Conservation (phyloP, 1,284 basidiomycete species). For the Naganishia sp. region DNA sequence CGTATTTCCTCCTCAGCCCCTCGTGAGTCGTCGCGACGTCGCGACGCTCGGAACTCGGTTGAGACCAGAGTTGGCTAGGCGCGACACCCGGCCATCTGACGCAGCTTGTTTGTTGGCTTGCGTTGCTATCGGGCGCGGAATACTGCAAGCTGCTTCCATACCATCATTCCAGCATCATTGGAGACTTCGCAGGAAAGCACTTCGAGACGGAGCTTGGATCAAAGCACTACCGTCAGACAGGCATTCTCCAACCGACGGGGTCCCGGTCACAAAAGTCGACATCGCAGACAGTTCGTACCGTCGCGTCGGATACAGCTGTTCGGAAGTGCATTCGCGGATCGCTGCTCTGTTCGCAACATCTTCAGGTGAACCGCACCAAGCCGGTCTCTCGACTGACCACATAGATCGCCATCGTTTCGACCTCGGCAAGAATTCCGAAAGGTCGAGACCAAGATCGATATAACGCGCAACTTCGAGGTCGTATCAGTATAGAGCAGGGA, state of each 20-base stretch:
- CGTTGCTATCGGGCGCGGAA: background rate
- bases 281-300: background rate
- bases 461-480: no score
- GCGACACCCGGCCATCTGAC: background rate
- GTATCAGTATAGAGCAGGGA: no score
- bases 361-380: background rate
- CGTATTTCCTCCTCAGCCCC: background rate
- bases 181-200: no score
- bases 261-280: no score
- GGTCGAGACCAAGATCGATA: no score
- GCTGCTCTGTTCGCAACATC: background rate
- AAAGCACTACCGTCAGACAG: no score
- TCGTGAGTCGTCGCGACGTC: background rate
- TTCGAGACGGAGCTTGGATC: no score
- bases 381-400: no score
- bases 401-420: no score
- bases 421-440: no score
- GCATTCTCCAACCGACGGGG: no score
- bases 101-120: slow-evolving; percentile 16
- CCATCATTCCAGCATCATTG: background rate
- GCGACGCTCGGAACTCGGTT: background rate
- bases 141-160: slow-evolving; percentile 6
- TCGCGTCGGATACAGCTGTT: background rate
- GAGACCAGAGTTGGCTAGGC: slow-evolving; percentile 11
- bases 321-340: background rate